These are phyloP conservation scores for Cladobotryum mycophilum DNA, from an alignment of 2,329 filamentous ascomycete genomes.

Conservation along the genomic window DNA sequence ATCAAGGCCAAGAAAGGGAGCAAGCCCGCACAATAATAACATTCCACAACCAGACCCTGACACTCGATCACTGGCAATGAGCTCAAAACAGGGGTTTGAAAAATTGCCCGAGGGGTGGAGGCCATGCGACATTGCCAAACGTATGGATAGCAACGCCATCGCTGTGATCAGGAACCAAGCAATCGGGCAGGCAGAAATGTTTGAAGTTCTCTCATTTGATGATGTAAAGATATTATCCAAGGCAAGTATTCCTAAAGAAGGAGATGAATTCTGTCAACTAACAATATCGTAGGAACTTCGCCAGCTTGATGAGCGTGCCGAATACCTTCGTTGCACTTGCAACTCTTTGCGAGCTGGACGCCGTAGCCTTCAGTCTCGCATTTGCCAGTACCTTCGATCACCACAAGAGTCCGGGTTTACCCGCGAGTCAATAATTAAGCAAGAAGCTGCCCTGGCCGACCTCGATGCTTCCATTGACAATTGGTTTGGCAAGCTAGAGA, in stretches of 20 bases:
- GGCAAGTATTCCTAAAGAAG: constrained; percentile 31
- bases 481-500: constrained; percentile 74
- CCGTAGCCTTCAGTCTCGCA: constrained; percentile 68
- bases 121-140: constrained; percentile 44
- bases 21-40: constrained; percentile 35
- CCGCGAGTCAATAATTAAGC: constrained; percentile 67
- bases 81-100: constrained; percentile 53
- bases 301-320: constrained; percentile 68
- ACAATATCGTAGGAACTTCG: constrained; percentile 54
- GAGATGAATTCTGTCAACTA: constrained; percentile 5
- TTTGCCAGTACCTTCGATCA: constrained; percentile 70
- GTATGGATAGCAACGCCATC: constrained; percentile 44
- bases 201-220: constrained; percentile 56
- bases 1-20: constrained; percentile 52
- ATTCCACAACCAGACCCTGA: constrained; percentile 31
- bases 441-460: constrained; percentile 72
- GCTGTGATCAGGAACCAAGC: constrained; percentile 52
- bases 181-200: constrained; percentile 54
- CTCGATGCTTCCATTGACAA: constrained; percentile 74
- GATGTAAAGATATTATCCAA: constrained; percentile 62
- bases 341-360: constrained; percentile 68
- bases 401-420: constrained; percentile 66
- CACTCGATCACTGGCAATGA: constrained; percentile 40
- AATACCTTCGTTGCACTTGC: constrained; percentile 72
- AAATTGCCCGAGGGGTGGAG: constrained; percentile 53